Percentiles rank a stretch among this genome's conserved stretches.
Conservation (phyloP, 768 basidiomycete species). For the Trametes coccinea region DNA sequence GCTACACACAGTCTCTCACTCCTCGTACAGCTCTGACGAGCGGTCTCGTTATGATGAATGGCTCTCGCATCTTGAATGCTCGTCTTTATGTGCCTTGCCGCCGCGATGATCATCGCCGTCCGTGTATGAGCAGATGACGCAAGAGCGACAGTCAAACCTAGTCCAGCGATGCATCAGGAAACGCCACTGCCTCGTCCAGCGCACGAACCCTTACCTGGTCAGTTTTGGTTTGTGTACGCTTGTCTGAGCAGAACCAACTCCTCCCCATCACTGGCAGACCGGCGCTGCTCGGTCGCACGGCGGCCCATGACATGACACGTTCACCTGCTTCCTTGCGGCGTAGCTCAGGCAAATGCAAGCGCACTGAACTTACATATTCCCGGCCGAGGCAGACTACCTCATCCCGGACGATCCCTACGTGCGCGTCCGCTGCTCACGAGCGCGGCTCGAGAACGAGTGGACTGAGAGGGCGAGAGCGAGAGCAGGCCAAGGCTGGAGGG, state of each 20-base stretch:
- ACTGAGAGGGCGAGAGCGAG: background rate
- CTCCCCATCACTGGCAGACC: no score
- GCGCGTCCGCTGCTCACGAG: no score
- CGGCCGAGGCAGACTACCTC: background rate
- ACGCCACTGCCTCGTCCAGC: background rate
- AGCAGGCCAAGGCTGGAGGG: constrained; percentile 1
- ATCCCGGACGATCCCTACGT: no score
- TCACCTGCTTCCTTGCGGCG: background rate
- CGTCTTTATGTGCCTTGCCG: no score
- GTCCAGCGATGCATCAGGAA: background rate
- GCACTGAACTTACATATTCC: no score
- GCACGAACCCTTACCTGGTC: background rate
- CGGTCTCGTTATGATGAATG: no score
- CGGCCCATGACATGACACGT: background rate
- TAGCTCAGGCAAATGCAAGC: background rate
- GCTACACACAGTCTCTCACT: no score
- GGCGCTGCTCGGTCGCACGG: background rate
- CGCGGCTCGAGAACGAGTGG: background rate
- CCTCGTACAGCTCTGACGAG: no score
- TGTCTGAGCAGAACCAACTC: background rate
- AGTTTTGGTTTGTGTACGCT: constrained; percentile 6
- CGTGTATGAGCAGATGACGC: background rate
- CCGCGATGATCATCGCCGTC: background rate
- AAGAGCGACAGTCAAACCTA: background rate
- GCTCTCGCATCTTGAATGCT: no score